Percentiles rank a stretch among this genome's conserved stretches.
These are phyloP conservation scores for Claviceps maximensis DNA, from an alignment of 2,329 filamentous ascomycete species.

Conservation along the genomic window DNA sequence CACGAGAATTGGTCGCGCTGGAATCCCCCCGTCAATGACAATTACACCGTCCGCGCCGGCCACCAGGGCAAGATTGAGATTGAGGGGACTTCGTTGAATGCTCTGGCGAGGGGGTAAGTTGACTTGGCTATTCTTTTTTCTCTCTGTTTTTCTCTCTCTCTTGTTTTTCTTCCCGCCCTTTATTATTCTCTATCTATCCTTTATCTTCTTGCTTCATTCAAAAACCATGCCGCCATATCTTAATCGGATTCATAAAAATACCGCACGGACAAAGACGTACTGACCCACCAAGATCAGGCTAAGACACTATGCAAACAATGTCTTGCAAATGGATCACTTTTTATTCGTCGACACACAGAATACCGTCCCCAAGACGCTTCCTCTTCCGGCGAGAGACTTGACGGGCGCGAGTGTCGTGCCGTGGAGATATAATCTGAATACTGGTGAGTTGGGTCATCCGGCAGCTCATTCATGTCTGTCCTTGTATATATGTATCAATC, in stretches of 20 bases:
- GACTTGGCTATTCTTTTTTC: neutral
- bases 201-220: no score
- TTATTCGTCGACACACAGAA: constrained; percentile 8
- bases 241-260: no score
- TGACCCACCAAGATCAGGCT: neutral
- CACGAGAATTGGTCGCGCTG: constrained; percentile 10
- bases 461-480: no score
- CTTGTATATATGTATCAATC: neutral
- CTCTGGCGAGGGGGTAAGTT: constrained; percentile 11
- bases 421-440: constrained; percentile 34
- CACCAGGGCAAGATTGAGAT: constrained; percentile 8
- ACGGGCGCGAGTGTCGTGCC: constrained; percentile 9
- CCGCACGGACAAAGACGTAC: neutral
- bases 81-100: constrained; percentile 10
- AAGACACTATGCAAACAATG: constrained; percentile 11
- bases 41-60: constrained; percentile 8
- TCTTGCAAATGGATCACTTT: constrained; percentile 9
- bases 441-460: constrained; percentile 25
- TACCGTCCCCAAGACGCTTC: constrained; percentile 1
- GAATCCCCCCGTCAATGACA: constrained; percentile 10
- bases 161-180: no score
- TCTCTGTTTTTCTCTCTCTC: neutral
- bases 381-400: constrained; percentile 3
- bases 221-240: no score
- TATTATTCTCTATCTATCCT: no score